Evolutionary conservation across 2,329 filamentous ascomycete genomes (phyloP).

Genomic region (Ophiostoma quercus): DNA sequence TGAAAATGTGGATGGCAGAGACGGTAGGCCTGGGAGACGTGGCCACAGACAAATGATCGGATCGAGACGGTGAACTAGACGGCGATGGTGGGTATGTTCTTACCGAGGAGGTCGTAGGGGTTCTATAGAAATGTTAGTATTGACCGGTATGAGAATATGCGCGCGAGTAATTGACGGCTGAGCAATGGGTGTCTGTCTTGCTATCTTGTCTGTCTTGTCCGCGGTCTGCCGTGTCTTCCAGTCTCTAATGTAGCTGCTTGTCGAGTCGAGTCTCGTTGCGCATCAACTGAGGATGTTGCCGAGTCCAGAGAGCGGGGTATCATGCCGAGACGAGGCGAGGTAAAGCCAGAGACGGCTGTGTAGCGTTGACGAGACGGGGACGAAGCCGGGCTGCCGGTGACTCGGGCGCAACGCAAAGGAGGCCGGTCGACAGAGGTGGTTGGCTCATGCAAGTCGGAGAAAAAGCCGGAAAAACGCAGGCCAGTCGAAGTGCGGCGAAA

Average conservation of each 20-base stretch:
- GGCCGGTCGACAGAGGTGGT: not conserved
- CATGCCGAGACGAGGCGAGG: not conserved
- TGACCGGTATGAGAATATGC: not conserved
- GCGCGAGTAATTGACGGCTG: not conserved
- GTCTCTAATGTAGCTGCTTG: too few species aligned
- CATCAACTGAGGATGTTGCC: not conserved
- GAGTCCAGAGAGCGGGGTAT: not conserved
- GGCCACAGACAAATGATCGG: not conserved
- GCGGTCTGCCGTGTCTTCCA: not conserved
- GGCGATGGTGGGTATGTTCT: slow-evolving; percentile 14
- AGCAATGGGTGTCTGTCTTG: not conserved
- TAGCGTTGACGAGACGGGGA: not conserved
- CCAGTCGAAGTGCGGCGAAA: not conserved
- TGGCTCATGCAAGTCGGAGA: not conserved
- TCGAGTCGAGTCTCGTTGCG: not conserved
- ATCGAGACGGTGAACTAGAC: not conserved
- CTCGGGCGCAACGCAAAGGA: not conserved
- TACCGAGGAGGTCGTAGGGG: slow-evolving; percentile 98
- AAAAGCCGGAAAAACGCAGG: not conserved
- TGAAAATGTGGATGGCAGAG: too few species aligned
- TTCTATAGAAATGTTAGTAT: slow-evolving; percentile 55
- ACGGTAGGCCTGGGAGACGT: too few species aligned
- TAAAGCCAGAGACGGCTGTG: too few species aligned
- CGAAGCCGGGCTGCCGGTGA: not conserved
- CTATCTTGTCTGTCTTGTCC: too few species aligned